Percentiles rank a stretch among this genome's conserved stretches.
Evolutionary conservation across 1,284 basidiomycete species (phyloP).

Genomic region (Athelia sp.): DNA sequence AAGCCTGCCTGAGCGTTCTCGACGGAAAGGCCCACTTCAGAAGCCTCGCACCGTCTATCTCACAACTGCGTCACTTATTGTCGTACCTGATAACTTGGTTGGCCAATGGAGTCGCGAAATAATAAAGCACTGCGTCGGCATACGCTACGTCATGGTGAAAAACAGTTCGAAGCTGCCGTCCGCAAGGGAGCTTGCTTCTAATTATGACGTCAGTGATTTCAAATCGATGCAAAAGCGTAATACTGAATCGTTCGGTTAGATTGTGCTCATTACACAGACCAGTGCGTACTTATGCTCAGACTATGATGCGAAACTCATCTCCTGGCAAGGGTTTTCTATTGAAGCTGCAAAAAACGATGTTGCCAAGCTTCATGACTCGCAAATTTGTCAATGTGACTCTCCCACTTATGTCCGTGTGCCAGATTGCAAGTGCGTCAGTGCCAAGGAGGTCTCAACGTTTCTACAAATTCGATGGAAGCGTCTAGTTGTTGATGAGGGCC

Average conservation of each 20-base stretch:
- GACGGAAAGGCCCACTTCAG: constrained; percentile 20
- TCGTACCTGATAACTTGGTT: constrained; percentile 74
- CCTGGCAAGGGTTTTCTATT: constrained; percentile 20
- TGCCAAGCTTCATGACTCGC: constrained; percentile 34
- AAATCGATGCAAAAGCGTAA: neutral
- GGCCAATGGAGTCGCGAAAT: constrained; percentile 81
- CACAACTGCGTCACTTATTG: constrained; percentile 70
- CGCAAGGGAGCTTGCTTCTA: constrained; percentile 51
- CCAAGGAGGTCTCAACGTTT: constrained; percentile 51
- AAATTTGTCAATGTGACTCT: constrained; percentile 46
- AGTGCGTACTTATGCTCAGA: constrained; percentile 37
- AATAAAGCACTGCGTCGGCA: constrained; percentile 61
- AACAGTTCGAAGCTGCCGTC: constrained; percentile 45
- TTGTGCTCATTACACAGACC: constrained; percentile 69
- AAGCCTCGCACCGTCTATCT: constrained; percentile 60
- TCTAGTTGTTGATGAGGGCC: constrained; percentile 85
- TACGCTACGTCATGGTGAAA: constrained; percentile 55
- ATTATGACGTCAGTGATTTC: constrained; percentile 63
- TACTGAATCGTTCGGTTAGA: constrained; percentile 33
- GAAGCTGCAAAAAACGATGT: constrained; percentile 36
- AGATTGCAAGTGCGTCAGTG: constrained; percentile 46
- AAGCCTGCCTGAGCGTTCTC: constrained; percentile 23
- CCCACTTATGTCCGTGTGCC: constrained; percentile 45
- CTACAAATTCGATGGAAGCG: constrained; percentile 82
- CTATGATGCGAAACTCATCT: constrained; percentile 5